Evolutionary conservation across 2,329 filamentous ascomycete genomes (phyloP).

Genomic region (Trichoderma oligosporum): DNA sequence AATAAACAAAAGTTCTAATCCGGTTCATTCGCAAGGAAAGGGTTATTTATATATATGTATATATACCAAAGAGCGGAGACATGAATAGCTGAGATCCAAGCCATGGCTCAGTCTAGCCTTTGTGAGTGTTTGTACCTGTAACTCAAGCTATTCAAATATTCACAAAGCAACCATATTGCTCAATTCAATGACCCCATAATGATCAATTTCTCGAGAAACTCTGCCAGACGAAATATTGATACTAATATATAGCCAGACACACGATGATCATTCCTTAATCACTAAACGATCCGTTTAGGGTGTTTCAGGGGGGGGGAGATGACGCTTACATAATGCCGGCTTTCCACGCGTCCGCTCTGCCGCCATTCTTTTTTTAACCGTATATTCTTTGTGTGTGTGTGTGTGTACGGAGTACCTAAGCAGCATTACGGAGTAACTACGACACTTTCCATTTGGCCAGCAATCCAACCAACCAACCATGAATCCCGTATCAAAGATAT

Average conservation of each 20-base stretch:
- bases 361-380: too few relatives aligned
- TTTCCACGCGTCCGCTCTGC: conserved; percentile 1
- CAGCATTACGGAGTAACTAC: too few relatives aligned
- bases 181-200: neutral
- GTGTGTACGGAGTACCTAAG: too few relatives aligned
- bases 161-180: conserved; percentile 2
- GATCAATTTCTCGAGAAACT: neutral
- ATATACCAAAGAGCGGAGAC: conserved; percentile 19
- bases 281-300: neutral
- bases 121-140: neutral
- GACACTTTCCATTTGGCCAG: too few relatives aligned
- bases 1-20: neutral
- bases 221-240: too few relatives aligned
- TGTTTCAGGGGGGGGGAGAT: neutral
- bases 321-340: conserved; percentile 5
- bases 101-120: conserved; percentile 16
- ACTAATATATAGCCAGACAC: neutral
- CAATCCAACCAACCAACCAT: neutral
- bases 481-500: neutral
- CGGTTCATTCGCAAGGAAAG: neutral
- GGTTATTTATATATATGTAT: too few relatives aligned
- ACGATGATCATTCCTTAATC: neutral
- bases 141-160: neutral
- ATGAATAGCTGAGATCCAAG: conserved; percentile 8
- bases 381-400: too few relatives aligned